Percentiles rank a stretch among this genome's conserved stretches.
Conservation (phyloP, 192 early-diverging fungal genomes). For the Podila horticola region DNA sequence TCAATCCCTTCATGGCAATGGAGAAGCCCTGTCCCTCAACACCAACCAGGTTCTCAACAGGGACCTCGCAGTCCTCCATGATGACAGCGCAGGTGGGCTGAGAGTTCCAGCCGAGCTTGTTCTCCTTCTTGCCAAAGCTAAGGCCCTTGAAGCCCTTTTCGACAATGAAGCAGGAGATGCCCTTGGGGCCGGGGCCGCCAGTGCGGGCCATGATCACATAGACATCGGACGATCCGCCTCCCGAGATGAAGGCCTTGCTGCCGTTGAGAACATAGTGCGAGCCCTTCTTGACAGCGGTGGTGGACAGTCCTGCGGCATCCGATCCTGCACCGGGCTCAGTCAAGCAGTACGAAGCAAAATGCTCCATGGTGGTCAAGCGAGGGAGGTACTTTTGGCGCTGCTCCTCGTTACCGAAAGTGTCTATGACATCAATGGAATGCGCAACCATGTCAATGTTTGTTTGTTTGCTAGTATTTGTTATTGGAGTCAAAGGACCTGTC, state of each 20-base stretch:
- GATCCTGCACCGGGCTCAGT: conserved; percentile 90
- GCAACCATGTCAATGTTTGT: neutral
- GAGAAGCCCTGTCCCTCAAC: conserved; percentile 66
- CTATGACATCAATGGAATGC: neutral
- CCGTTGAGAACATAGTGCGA: conserved; percentile 91
- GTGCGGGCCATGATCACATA: conserved; percentile 72
- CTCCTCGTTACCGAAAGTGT: conserved; percentile 51
- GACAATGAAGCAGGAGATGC: conserved; percentile 64
- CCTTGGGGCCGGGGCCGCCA: conserved; percentile 62
- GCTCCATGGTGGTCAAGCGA: conserved; percentile 74
- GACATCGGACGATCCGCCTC: conserved; percentile 56
- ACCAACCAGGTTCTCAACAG: conserved; percentile 62
- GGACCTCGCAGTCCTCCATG: conserved; percentile 66
- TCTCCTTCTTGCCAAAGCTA: conserved; percentile 70
- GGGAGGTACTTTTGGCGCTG: conserved; percentile 77
- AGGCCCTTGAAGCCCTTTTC: conserved; percentile 67
- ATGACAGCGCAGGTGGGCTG: conserved; percentile 68
- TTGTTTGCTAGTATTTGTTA: neutral
- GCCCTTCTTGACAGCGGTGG: conserved; percentile 84
- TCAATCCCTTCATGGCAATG: conserved; percentile 72
- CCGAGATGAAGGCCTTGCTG: conserved; percentile 92
- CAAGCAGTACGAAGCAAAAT: conserved; percentile 91
- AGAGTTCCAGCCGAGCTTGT: conserved; percentile 70
- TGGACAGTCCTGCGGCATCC: conserved; percentile 72
- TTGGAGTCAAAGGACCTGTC: neutral